phyloP scores from a whole-genome alignment of 2,329 filamentous ascomycete genomes.

The Colletotrichum sojae region DNA sequence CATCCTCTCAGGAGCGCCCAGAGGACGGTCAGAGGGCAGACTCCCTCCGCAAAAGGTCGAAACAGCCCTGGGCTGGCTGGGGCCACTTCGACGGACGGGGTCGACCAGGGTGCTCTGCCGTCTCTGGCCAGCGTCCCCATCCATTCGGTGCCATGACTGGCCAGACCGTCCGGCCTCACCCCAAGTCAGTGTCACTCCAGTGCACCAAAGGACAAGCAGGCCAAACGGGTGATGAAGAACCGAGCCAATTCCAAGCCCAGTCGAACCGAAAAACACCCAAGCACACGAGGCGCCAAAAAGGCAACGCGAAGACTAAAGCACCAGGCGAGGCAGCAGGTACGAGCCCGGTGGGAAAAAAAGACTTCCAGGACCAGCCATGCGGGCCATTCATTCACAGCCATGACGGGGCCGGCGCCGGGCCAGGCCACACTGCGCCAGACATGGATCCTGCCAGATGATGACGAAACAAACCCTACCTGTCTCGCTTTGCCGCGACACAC shows the following conservation, averaged over 20 bases:
- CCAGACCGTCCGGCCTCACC: slow-evolving; percentile 19
- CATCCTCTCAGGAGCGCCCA: neutral
- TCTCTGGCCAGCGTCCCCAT: slow-evolving; percentile 24
- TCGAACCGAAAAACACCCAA: slow-evolving; percentile 13
- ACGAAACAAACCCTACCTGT: slow-evolving; percentile 33
- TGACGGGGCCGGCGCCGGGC: slow-evolving; percentile 27
- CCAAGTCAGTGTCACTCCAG: neutral
- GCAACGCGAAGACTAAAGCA: neutral
- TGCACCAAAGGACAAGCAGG: neutral
- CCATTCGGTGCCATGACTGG: slow-evolving; percentile 16
- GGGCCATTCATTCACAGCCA: slow-evolving; percentile 16
- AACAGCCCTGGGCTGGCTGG: slow-evolving; percentile 22
- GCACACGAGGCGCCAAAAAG: slow-evolving; percentile 17
- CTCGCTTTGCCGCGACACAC: slow-evolving; percentile 9
- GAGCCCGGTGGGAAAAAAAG: slow-evolving; percentile 5
- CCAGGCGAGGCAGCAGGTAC: slow-evolving; percentile 10
- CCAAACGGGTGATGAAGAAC: neutral
- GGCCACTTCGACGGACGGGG: slow-evolving; percentile 31
- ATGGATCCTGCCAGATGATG: slow-evolving; percentile 37
- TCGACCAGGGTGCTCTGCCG: slow-evolving; percentile 34
- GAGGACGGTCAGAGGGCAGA: slow-evolving; percentile 14
- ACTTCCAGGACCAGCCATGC: slow-evolving; percentile 35
- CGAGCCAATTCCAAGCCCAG: slow-evolving; percentile 14
- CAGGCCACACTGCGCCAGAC: slow-evolving; percentile 29
- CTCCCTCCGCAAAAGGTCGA: slow-evolving; percentile 32